Conservation (phyloP, 2,329 filamentous ascomycete species). For the Fusarium citri region DNA sequence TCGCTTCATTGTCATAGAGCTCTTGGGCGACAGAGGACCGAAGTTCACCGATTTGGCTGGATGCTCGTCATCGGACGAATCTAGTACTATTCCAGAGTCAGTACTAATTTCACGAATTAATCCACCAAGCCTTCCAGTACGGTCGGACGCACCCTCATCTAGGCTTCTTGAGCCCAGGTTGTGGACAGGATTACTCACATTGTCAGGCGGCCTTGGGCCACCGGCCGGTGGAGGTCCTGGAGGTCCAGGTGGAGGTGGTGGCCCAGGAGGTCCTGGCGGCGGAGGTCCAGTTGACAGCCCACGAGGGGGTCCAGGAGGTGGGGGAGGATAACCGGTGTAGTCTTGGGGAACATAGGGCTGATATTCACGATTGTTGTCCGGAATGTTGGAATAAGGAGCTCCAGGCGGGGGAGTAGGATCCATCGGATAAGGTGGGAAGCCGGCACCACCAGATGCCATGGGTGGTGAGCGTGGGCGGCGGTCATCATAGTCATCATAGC, state of each 20-base stretch:
- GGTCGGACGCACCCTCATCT: constrained; percentile 55
- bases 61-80: constrained; percentile 26
- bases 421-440: constrained; percentile 58
- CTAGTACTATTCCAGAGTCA: constrained; percentile 47
- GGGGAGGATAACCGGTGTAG: constrained; percentile 56
- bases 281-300: constrained; percentile 28
- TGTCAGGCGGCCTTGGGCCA: constrained; percentile 53
- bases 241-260: constrained; percentile 46
- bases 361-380: constrained; percentile 51
- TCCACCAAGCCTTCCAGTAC: constrained; percentile 42
- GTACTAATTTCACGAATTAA: constrained; percentile 11
- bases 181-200: constrained; percentile 58
- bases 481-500: constrained; percentile 51
- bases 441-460: constrained; percentile 64
- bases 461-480: constrained; percentile 59
- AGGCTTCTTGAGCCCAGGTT: constrained; percentile 43
- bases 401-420: constrained; percentile 42
- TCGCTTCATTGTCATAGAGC: constrained; percentile 57
- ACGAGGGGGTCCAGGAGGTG: constrained; percentile 51
- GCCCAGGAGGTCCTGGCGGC: constrained; percentile 47
- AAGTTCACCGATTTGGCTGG: constrained; percentile 59
- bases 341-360: constrained; percentile 58
- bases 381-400: constrained; percentile 53
- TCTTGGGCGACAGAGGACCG: constrained; percentile 62
- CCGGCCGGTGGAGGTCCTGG: constrained; percentile 50